A percentile compares a stretch with the other conserved stretches of the same genome.
Evolutionary conservation across 257 asterid genomes (phyloP).

Genomic region (Anisodus tanguticus): DNA sequence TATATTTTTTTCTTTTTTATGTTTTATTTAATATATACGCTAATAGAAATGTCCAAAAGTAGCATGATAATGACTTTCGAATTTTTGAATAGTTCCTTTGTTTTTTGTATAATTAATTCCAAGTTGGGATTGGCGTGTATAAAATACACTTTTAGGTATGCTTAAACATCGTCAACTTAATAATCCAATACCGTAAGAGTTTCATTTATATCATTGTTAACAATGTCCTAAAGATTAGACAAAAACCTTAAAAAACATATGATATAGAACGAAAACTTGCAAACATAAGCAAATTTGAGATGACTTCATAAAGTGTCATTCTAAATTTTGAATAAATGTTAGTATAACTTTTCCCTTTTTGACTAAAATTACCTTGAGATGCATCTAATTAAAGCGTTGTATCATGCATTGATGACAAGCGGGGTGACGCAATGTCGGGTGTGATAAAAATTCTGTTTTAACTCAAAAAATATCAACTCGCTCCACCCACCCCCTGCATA

Average conservation of each 20-base stretch:
- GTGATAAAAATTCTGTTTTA: too few relatives aligned
- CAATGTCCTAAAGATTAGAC: too few relatives aligned
- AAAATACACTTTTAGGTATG: not conserved
- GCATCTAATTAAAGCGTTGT: not conserved
- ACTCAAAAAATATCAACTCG: too few relatives aligned
- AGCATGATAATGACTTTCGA: slow-evolving; percentile 10
- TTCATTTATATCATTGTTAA: too few relatives aligned
- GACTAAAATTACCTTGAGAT: not conserved
- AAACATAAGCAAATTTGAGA: too few relatives aligned
- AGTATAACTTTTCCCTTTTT: not conserved
- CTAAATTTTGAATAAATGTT: too few relatives aligned
- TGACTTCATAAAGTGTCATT: too few relatives aligned
- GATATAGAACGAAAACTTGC: too few relatives aligned
- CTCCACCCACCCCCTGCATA: too few relatives aligned
- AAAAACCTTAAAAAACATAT: too few relatives aligned
- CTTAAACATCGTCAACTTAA: not conserved
- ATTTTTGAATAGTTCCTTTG: not conserved
- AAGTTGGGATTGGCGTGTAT: not conserved
- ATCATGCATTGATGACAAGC: not conserved
- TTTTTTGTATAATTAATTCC: not conserved
- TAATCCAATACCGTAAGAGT: not conserved
- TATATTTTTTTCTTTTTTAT: not conserved
- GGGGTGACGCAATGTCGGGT: too few relatives aligned
- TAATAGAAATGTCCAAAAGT: not conserved
- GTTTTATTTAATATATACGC: not conserved